phyloP scores from a whole-genome alignment of 495 filamentous ascomycete genomes.

The Neurospora sp. region DNA sequence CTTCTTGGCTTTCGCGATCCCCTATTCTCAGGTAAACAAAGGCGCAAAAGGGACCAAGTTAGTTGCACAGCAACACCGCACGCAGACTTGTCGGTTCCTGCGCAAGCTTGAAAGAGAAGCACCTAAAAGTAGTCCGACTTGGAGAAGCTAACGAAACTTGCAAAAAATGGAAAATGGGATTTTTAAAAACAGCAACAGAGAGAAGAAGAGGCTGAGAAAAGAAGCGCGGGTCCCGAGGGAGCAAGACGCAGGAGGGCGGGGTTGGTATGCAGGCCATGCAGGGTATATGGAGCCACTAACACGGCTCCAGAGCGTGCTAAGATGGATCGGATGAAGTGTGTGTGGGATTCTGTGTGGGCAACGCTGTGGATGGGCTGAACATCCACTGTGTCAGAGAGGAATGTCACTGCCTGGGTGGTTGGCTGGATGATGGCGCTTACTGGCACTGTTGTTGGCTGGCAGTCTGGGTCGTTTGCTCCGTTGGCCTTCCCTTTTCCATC shows the following conservation, averaged over 20 bases:
- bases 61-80: not conserved
- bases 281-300: not conserved
- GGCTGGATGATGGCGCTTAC: not conserved
- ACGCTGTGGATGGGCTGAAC: not conserved
- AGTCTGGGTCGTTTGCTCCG: not conserved
- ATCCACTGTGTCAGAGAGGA: not conserved
- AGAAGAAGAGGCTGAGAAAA: not conserved
- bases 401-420: not conserved
- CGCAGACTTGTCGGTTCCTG: not conserved
- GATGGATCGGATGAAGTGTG: not conserved
- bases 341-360: not conserved
- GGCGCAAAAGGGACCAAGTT: not conserved
- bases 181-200: not conserved
- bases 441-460: not conserved
- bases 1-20: not conserved
- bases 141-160: not conserved
- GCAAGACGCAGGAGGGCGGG: not conserved
- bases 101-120: not conserved
- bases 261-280: not conserved
- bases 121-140: not conserved
- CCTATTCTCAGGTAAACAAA: not conserved
- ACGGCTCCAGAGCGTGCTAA: not conserved
- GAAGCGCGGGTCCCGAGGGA: not conserved
- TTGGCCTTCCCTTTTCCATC: not conserved
- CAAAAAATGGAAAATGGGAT: not conserved